Evolutionary conservation across 352 stramenopile genomes (phyloP).

Genomic region (Nothophytophthora sp.): DNA sequence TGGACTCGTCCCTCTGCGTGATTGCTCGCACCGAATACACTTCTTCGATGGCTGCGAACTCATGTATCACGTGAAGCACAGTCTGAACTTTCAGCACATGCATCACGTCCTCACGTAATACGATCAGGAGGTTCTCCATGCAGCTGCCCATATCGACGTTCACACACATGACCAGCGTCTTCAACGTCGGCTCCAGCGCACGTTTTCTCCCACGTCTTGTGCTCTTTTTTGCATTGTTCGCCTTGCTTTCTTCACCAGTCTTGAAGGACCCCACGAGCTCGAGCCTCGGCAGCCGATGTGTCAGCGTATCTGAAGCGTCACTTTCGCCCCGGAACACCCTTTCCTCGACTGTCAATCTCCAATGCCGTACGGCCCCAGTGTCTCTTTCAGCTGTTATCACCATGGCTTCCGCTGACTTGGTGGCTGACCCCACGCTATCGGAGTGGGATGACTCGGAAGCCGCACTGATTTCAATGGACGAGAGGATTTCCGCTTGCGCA

Average conservation of each 20-base stretch:
- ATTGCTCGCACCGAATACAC: conserved; percentile 20
- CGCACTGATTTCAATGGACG: conserved; percentile 17
- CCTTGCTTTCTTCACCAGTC: conserved; percentile 12
- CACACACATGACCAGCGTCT: conserved; percentile 40
- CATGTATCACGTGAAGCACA: conserved; percentile 33
- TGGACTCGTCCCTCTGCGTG: conserved; percentile 1
- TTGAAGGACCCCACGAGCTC: conserved; percentile 32
- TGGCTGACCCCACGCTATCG: neutral
- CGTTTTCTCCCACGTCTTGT: conserved; percentile 16
- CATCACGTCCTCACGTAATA: conserved; percentile 52
- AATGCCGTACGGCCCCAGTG: conserved; percentile 39
- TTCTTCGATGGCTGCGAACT: conserved; percentile 20
- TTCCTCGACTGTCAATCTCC: conserved; percentile 27
- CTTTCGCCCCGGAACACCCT: conserved; percentile 7
- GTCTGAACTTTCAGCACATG: conserved; percentile 73
- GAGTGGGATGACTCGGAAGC: no score
- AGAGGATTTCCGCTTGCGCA: conserved; percentile 1
- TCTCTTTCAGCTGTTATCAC: conserved; percentile 32
- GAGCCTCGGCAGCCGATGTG: conserved; percentile 23
- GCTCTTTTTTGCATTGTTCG: conserved; percentile 10
- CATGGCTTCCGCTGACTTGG: conserved; percentile 19
- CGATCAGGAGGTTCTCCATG: conserved; percentile 50
- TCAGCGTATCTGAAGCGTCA: neutral
- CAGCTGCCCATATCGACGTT: conserved; percentile 51
- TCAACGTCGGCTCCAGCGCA: conserved; percentile 13